Conservation (phyloP, 2,329 filamentous ascomycete genomes). For the Diaporthe vaccinii region DNA sequence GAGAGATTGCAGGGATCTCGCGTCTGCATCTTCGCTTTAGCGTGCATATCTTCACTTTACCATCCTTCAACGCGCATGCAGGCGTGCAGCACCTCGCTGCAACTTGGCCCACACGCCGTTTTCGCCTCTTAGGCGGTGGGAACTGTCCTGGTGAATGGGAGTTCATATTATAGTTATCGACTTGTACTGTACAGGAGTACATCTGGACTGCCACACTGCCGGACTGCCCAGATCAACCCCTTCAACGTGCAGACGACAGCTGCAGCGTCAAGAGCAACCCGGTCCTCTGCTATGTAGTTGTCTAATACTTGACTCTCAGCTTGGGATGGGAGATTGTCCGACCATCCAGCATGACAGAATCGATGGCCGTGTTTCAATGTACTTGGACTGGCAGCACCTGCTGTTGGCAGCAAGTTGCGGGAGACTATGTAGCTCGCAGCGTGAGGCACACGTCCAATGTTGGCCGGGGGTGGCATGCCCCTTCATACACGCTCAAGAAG, state of each 20-base stretch:
- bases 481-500: slow-evolving; percentile 24
- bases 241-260: slow-evolving; percentile 23
- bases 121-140: slow-evolving; percentile 33
- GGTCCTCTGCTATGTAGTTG: not conserved
- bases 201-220: not conserved
- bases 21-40: slow-evolving; percentile 12
- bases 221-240: not conserved
- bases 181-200: not conserved
- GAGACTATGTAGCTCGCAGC: not conserved
- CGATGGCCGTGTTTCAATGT: not conserved
- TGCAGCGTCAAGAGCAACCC: not conserved
- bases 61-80: slow-evolving; percentile 24
- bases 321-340: not conserved
- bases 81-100: not conserved
- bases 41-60: slow-evolving; percentile 23
- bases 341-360: not conserved
- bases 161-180: not conserved
- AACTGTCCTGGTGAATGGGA: not conserved
- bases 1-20: slow-evolving; percentile 27
- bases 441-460: not conserved
- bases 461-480: slow-evolving; percentile 21
- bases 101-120: not conserved
- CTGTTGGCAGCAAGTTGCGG: not conserved
- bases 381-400: not conserved
- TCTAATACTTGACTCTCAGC: not conserved